These are phyloP conservation scores for Metschnikowia kofuensis DNA, from an alignment of 805 yeast species.

Conservation along the genomic window DNA sequence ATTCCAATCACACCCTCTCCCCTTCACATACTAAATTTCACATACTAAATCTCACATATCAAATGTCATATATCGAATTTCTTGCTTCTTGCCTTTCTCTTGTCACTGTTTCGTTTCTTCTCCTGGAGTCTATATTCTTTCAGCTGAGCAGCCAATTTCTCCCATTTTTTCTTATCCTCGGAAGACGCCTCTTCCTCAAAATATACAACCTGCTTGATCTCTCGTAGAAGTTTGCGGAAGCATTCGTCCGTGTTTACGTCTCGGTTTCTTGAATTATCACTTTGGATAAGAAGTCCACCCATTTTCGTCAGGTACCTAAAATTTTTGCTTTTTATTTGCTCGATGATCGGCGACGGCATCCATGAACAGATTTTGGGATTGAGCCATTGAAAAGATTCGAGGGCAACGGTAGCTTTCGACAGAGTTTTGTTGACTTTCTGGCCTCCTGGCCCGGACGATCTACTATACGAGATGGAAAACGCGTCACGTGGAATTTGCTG, in stretches of 20 bases:
- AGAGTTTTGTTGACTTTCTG: slow-evolving; percentile 78
- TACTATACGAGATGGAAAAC: slow-evolving; percentile 46
- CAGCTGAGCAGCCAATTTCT: slow-evolving; percentile 26
- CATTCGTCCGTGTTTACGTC: slow-evolving; percentile 58
- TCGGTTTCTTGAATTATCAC: slow-evolving; percentile 58
- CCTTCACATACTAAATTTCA: not conserved
- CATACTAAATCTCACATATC: not conserved
- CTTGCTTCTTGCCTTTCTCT: slow-evolving; percentile 35
- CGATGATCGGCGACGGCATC: slow-evolving; percentile 55
- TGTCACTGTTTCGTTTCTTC: slow-evolving; percentile 39
- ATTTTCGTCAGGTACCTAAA: slow-evolving; percentile 54
- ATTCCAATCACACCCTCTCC: not conserved
- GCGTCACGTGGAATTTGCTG: slow-evolving; percentile 41
- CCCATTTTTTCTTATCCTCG: slow-evolving; percentile 53
- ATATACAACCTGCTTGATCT: slow-evolving; percentile 45
- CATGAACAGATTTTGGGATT: slow-evolving; percentile 42
- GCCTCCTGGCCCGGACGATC: slow-evolving; percentile 86
- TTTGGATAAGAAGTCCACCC: slow-evolving; percentile 57
- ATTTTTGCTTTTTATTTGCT: slow-evolving; percentile 36
- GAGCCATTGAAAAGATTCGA: slow-evolving; percentile 44
- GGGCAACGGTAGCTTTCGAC: slow-evolving; percentile 61
- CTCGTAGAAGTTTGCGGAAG: slow-evolving; percentile 53
- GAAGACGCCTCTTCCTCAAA: slow-evolving; percentile 48
- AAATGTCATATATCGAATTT: slow-evolving; percentile 26
- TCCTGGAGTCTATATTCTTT: slow-evolving; percentile 32